phyloP scores from a whole-genome alignment of 495 filamentous ascomycete genomes.

The Hapsidospora chrysogenum region DNA sequence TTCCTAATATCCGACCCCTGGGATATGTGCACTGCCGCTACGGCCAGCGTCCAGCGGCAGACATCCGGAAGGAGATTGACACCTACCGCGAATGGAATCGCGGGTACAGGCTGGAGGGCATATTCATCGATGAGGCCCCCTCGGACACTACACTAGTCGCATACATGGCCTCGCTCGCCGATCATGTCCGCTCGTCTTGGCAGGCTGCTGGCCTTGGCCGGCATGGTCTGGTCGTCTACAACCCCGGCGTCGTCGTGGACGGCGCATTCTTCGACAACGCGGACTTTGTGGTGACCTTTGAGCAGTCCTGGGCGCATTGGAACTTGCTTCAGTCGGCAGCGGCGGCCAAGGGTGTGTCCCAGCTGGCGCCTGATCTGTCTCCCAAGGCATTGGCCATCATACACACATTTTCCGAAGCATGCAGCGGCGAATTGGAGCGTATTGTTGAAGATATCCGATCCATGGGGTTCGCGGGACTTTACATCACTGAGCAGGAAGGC shows the following conservation, averaged over 20 bases:
- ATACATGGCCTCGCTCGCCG: constrained; percentile 5
- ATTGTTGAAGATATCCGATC: too few relatives aligned
- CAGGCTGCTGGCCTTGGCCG: not conserved
- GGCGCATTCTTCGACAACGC: constrained; percentile 7
- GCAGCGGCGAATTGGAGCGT: too few relatives aligned
- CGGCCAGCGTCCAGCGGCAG: constrained; percentile 21
- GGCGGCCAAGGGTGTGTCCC: too few relatives aligned
- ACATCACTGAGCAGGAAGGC: not conserved
- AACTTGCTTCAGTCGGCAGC: not conserved
- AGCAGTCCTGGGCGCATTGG: constrained; percentile 10
- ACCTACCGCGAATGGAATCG: constrained; percentile 31
- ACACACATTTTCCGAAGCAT: too few relatives aligned
- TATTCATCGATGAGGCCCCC: constrained; percentile 11
- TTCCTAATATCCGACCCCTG: constrained; percentile 32
- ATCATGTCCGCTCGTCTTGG: not conserved
- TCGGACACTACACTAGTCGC: constrained; percentile 1
- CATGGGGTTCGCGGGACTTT: not conserved
- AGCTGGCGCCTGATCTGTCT: not conserved
- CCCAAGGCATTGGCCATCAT: not conserved
- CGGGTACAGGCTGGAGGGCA: constrained; percentile 11
- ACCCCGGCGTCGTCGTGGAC: constrained; percentile 12
- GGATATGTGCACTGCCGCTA: constrained; percentile 40
- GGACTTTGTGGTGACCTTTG: constrained; percentile 13
- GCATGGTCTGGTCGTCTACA: constrained; percentile 7
- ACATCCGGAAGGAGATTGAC: constrained; percentile 25